Evolutionary conservation across 106 monocot genomes (phyloP).

Genomic region (Agapanthus africanus): DNA sequence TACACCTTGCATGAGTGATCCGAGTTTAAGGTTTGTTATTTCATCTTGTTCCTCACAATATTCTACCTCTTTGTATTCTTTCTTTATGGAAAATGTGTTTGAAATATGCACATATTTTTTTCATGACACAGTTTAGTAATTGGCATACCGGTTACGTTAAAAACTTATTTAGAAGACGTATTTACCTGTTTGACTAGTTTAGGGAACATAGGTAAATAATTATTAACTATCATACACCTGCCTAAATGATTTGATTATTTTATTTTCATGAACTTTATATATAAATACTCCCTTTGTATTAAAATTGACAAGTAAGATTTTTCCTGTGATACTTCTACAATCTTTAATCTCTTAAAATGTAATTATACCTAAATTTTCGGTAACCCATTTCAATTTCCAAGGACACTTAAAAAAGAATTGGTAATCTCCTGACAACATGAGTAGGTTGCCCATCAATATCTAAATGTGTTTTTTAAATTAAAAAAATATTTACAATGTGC

Average conservation of each 20-base stretch:
- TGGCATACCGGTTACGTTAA: not conserved
- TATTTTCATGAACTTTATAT: not conserved
- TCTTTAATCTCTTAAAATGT: not conserved
- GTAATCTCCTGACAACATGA: not conserved
- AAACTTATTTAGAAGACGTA: not conserved
- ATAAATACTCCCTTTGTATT: not conserved
- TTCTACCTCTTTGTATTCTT: not conserved
- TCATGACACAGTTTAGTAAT: not conserved
- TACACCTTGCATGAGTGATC: constrained; percentile 62
- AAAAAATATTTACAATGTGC: not conserved
- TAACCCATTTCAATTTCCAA: not conserved
- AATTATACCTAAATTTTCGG: not conserved
- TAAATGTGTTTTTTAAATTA: not conserved
- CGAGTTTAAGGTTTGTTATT: constrained; percentile 50
- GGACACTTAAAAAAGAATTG: not conserved
- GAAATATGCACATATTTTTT: not conserved
- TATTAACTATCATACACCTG: not conserved
- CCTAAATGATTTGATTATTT: not conserved
- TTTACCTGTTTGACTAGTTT: no score
- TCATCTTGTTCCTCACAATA: not conserved
- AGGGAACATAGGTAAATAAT: no score
- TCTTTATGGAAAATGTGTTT: not conserved
- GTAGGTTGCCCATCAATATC: not conserved
- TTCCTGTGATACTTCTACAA: not conserved
- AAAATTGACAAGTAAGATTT: not conserved